phyloP scores from a whole-genome alignment of 2,329 filamentous ascomycete genomes.

The Calcarisporium arbuscula region DNA sequence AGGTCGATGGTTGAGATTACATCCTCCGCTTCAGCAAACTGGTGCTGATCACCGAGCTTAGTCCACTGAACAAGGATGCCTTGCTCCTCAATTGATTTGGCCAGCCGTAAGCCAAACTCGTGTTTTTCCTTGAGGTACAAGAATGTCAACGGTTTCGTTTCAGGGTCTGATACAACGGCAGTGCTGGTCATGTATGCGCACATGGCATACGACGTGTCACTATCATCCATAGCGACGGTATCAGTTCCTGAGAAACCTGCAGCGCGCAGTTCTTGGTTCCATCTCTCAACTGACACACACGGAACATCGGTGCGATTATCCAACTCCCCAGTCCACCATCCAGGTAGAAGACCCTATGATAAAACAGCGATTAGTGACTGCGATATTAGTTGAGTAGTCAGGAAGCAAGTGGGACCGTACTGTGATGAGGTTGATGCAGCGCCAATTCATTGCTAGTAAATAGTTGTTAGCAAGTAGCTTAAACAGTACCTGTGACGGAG shows the following conservation, averaged over 20 bases:
- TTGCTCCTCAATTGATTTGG: conserved; percentile 1
- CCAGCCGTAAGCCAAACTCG: conserved; percentile 4
- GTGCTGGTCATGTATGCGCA: conserved; percentile 1
- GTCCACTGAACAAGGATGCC: conserved; percentile 4
- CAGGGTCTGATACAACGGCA: not conserved
- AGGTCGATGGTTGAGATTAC: conserved; percentile 13
- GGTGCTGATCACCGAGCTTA: not conserved
- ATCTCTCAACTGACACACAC: conserved; percentile 15
- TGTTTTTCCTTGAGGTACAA: conserved; percentile 5
- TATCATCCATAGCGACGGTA: conserved; percentile 13
- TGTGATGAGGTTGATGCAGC: not conserved
- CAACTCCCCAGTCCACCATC: conserved; percentile 29
- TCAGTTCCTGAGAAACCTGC: conserved; percentile 17
- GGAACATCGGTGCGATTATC: conserved; percentile 21
- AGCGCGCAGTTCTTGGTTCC: conserved; percentile 19
- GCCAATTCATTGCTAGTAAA: not conserved
- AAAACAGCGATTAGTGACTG: not conserved
- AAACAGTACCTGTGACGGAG: no score
- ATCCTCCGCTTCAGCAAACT: not conserved
- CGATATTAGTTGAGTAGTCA: not conserved
- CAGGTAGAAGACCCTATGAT: conserved; percentile 18
- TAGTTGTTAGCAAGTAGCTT: not conserved
- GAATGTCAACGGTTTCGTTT: not conserved
- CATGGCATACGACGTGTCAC: conserved; percentile 10
- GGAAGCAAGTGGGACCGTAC: conserved; percentile 1